Evolutionary conservation across 768 basidiomycete species (phyloP).

Genomic region (Naganishia kalamii): DNA sequence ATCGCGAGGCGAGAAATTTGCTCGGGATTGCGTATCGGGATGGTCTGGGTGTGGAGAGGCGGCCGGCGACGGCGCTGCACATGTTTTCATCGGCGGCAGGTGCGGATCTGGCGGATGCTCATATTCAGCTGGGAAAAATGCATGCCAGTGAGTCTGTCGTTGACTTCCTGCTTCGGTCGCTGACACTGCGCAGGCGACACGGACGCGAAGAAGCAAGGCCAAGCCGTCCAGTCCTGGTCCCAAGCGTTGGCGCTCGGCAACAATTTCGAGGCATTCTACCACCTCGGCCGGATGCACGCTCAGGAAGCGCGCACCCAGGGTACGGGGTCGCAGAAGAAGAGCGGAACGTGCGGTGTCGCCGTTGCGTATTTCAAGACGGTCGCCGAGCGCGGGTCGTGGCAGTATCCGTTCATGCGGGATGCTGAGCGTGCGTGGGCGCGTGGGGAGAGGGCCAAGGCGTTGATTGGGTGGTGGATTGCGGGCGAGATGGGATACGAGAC

Average conservation of each 20-base stretch:
- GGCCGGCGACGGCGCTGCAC: constrained; percentile 58
- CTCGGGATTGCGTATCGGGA: constrained; percentile 90
- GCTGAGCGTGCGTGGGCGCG: constrained; percentile 58
- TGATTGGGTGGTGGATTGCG: constrained; percentile 90
- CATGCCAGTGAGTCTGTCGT: constrained; percentile 55
- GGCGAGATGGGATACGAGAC: constrained; percentile 90
- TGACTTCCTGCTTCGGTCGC: constrained; percentile 51
- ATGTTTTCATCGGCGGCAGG: constrained; percentile 74
- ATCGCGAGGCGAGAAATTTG: constrained; percentile 81
- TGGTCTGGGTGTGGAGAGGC: constrained; percentile 64
- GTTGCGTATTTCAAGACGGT: constrained; percentile 91
- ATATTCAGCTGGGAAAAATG: constrained; percentile 77
- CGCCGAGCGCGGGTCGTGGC: constrained; percentile 77
- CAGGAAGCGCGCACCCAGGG: constrained; percentile 50
- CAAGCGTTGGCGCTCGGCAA: constrained; percentile 78
- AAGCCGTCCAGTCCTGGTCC: constrained; percentile 64
- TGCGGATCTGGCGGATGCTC: constrained; percentile 84
- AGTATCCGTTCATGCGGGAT: constrained; percentile 73
- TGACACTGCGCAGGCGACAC: neutral
- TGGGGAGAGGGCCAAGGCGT: constrained; percentile 71
- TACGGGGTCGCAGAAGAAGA: constrained; percentile 18
- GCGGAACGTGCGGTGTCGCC: constrained; percentile 76
- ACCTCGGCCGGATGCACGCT: constrained; percentile 76
- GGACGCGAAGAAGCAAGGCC: neutral
- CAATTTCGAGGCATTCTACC: constrained; percentile 90